Conservation (phyloP, 768 basidiomycete genomes). For the Lentinula raphanica region DNA sequence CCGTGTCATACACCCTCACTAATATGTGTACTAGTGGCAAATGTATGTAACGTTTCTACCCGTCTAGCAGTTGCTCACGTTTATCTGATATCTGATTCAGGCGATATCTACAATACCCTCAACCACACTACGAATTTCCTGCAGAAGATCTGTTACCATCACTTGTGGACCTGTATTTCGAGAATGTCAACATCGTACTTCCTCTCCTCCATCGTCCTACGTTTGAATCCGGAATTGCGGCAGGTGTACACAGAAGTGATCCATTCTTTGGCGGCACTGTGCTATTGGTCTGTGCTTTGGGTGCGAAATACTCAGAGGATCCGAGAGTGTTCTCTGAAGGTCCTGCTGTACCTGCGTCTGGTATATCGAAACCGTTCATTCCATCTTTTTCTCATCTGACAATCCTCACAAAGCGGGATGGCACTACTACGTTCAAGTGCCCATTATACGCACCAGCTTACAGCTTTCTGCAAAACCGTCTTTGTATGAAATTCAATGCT, state of each 20-base stretch:
- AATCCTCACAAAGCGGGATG: slow-evolving; percentile 39
- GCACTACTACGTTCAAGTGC: slow-evolving; percentile 64
- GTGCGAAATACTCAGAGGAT: slow-evolving; percentile 56
- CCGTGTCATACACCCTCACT: neutral
- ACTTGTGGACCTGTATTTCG: slow-evolving; percentile 48
- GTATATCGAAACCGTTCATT: neutral
- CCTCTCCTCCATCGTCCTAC: slow-evolving; percentile 38
- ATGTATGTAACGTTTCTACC: neutral
- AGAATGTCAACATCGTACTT: slow-evolving; percentile 30
- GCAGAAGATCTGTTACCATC: slow-evolving; percentile 27
- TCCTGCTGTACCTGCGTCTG: slow-evolving; percentile 33
- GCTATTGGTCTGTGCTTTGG: slow-evolving; percentile 64
- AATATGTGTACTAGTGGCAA: slow-evolving; percentile 26
- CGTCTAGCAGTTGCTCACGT: neutral
- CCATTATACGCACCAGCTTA: slow-evolving; percentile 49
- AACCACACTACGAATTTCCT: slow-evolving; percentile 25
- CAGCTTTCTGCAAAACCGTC: slow-evolving; percentile 52
- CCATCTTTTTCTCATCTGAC: neutral
- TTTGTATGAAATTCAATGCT: slow-evolving; percentile 69
- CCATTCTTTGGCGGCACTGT: slow-evolving; percentile 45
- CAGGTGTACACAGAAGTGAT: slow-evolving; percentile 24
- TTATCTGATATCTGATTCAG: neutral
- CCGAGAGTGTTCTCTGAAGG: slow-evolving; percentile 49
- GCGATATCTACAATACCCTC: slow-evolving; percentile 1
- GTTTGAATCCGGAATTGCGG: slow-evolving; percentile 27